Conservation (phyloP, 2,329 filamentous ascomycete genomes). For the Xylaria sp. region DNA sequence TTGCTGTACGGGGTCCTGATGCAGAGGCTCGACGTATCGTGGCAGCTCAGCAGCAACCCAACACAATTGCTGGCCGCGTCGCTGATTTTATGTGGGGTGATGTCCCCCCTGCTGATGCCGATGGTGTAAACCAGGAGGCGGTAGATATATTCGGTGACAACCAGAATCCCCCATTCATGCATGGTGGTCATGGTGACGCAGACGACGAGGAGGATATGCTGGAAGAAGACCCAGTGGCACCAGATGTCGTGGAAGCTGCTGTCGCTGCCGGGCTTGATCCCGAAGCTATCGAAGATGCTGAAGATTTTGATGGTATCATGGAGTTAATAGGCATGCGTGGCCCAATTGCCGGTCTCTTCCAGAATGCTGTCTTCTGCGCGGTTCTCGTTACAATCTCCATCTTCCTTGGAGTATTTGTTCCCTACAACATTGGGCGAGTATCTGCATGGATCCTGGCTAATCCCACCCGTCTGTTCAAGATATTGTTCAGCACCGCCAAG, state of each 20-base stretch:
- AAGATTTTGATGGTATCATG: slow-evolving; percentile 95
- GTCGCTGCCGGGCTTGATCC: slow-evolving; percentile 76
- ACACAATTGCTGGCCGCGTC: slow-evolving; percentile 57
- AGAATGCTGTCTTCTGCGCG: slow-evolving; percentile 94
- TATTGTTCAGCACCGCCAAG: slow-evolving; percentile 79
- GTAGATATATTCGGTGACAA: slow-evolving; percentile 68
- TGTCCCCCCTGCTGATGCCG: slow-evolving; percentile 55
- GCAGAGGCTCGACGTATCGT: slow-evolving; percentile 29
- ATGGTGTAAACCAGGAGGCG: slow-evolving; percentile 61
- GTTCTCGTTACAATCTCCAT: slow-evolving; percentile 90
- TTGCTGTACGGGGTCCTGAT: slow-evolving; percentile 9
- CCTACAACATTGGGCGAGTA: slow-evolving; percentile 90
- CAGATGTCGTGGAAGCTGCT: slow-evolving; percentile 72
- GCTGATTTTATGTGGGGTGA: slow-evolving; percentile 73
- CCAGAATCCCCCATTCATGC: slow-evolving; percentile 54
- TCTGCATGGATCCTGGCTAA: slow-evolving; percentile 83
- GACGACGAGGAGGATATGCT: slow-evolving; percentile 46
- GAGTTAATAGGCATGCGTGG: slow-evolving; percentile 97
- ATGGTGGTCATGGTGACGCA: slow-evolving; percentile 49
- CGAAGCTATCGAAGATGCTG: slow-evolving; percentile 83
- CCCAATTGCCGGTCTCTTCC: slow-evolving; percentile 86
- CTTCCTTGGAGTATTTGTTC: slow-evolving; percentile 85
- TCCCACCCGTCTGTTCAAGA: slow-evolving; percentile 78
- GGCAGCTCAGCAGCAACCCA: slow-evolving; percentile 44
- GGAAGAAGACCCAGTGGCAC: slow-evolving; percentile 58